These are phyloP conservation scores for Trichoderma sp. DNA, from an alignment of 2,329 filamentous ascomycete species.

Conservation along the genomic window DNA sequence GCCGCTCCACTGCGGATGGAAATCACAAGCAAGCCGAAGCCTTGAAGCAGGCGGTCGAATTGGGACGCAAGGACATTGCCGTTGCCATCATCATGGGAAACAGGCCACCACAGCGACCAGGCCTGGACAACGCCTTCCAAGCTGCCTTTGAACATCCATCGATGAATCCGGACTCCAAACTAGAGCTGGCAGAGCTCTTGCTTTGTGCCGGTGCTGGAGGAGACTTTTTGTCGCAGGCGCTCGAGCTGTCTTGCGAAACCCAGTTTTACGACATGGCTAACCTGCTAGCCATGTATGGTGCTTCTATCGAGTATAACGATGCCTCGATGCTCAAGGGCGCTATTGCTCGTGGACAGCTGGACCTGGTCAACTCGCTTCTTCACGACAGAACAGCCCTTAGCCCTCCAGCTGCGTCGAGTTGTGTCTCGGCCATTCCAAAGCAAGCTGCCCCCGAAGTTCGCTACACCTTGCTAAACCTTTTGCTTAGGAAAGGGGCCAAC, in stretches of 20 bases:
- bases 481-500: slow-evolving; percentile 51
- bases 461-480: slow-evolving; percentile 41
- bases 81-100: slow-evolving; percentile 54
- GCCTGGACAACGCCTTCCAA: slow-evolving; percentile 50
- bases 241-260: slow-evolving; percentile 47
- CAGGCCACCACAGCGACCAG: slow-evolving; percentile 47
- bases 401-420: slow-evolving; percentile 47
- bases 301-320: slow-evolving; percentile 53
- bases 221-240: slow-evolving; percentile 45
- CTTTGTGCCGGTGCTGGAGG: slow-evolving; percentile 58
- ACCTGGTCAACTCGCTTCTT: slow-evolving; percentile 48
- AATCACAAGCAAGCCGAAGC: slow-evolving; percentile 52
- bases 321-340: slow-evolving; percentile 49
- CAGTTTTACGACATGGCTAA: slow-evolving; percentile 54
- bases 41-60: slow-evolving; percentile 47
- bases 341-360: slow-evolving; percentile 43
- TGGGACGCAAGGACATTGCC: slow-evolving; percentile 51
- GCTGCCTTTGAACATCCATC: slow-evolving; percentile 45
- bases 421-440: slow-evolving; percentile 48
- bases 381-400: slow-evolving; percentile 43
- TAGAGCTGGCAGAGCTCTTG: slow-evolving; percentile 53
- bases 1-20: slow-evolving; percentile 52
- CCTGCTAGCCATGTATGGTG: slow-evolving; percentile 52
- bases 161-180: slow-evolving; percentile 48
- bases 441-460: slow-evolving; percentile 46